Evolutionary conservation across 2,329 filamentous ascomycete genomes (phyloP).

Genomic region (Aspergillus proliferans): DNA sequence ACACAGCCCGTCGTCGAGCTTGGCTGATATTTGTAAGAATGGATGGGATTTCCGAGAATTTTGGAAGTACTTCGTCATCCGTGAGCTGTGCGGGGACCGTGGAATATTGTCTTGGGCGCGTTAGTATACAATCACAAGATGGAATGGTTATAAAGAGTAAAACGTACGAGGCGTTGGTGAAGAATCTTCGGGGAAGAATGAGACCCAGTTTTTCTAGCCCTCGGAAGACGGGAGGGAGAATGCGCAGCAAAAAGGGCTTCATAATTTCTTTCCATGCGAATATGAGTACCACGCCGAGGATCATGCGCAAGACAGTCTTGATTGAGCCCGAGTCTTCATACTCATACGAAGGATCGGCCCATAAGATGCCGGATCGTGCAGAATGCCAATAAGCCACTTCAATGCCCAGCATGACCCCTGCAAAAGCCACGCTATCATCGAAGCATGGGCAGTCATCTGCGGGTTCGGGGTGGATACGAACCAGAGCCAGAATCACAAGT

Average conservation of each 20-base stretch:
- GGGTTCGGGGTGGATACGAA: conserved; percentile 89
- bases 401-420: conserved; percentile 79
- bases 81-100: conserved; percentile 67
- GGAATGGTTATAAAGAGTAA: neutral
- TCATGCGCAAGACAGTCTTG: conserved; percentile 59
- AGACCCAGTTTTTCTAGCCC: conserved; percentile 73
- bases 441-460: conserved; percentile 96
- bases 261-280: conserved; percentile 86
- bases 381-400: conserved; percentile 82
- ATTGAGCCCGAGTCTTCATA: conserved; percentile 61
- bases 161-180: conserved; percentile 69
- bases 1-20: conserved; percentile 71
- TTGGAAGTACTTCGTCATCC: conserved; percentile 83
- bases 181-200: conserved; percentile 80
- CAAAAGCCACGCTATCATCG: conserved; percentile 90
- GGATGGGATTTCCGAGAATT: conserved; percentile 77
- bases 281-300: conserved; percentile 74
- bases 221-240: conserved; percentile 80
- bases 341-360: conserved; percentile 54
- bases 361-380: conserved; percentile 51
- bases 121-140: neutral
- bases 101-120: conserved; percentile 60
- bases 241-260: conserved; percentile 73
- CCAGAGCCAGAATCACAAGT: conserved; percentile 64
- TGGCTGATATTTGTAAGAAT: conserved; percentile 77